Conservation (phyloP, 2,329 filamentous ascomycete genomes). For the Metarhizium album region DNA sequence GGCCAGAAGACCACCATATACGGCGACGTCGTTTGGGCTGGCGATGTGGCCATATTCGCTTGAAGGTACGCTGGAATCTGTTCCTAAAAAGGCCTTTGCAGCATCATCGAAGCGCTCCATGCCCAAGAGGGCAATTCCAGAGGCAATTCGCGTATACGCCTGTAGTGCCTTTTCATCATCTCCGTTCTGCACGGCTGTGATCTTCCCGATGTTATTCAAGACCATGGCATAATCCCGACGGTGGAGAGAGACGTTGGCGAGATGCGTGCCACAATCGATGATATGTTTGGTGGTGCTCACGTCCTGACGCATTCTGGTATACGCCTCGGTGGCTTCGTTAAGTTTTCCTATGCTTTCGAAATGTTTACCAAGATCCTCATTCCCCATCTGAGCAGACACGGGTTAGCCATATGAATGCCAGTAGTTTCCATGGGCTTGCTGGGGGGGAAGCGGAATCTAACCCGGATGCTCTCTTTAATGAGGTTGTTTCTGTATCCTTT, state of each 20-base stretch:
- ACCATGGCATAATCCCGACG: constrained; percentile 68
- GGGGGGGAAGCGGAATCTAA: constrained; percentile 24
- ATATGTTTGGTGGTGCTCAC: constrained; percentile 78
- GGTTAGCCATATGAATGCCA: constrained; percentile 5
- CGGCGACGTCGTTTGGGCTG: constrained; percentile 77
- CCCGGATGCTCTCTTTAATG: constrained; percentile 91
- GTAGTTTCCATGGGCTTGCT: neutral
- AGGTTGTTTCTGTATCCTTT: constrained; percentile 94
- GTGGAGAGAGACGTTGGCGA: constrained; percentile 66
- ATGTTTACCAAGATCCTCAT: constrained; percentile 83
- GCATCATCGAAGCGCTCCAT: constrained; percentile 46
- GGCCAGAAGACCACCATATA: constrained; percentile 84
- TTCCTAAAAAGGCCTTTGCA: constrained; percentile 58
- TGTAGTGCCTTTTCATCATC: constrained; percentile 34
- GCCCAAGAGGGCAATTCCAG: constrained; percentile 39
- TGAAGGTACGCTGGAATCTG: constrained; percentile 40
- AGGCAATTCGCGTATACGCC: constrained; percentile 41
- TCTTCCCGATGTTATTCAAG: constrained; percentile 49
- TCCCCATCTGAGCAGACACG: constrained; percentile 61
- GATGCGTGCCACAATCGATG: constrained; percentile 67
- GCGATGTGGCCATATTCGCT: constrained; percentile 58
- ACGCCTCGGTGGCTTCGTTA: constrained; percentile 62
- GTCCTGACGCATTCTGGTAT: constrained; percentile 79
- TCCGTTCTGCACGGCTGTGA: constrained; percentile 37
- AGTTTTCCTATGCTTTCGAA: constrained; percentile 71